Evolutionary conservation across 768 basidiomycete species (phyloP), one percentile per base, ranked within the genome.

Genomic region (Boletellus ananas): DNA sequence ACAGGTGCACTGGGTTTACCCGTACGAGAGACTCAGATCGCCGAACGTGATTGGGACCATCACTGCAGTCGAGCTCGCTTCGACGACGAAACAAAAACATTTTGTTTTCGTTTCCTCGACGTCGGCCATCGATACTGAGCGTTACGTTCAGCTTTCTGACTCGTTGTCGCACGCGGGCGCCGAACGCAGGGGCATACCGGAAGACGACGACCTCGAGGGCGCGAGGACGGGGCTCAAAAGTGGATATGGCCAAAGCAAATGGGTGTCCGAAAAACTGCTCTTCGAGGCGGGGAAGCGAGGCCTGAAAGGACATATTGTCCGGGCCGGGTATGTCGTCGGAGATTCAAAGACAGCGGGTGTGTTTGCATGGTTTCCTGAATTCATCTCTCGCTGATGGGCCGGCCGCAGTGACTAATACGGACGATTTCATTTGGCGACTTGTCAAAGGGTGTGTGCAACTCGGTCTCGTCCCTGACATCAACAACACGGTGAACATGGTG

Each of bases 391-490:
- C 39, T 54, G 38, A 50, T 29, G 21, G n/a, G n/a, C n/a, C 16
- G 29, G 41, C 25, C 12, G 39, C 56, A 92, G 94, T 97, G 4
- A 97, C 95, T 12, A 99, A 99, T 71, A 98, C 96, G 31, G 95
- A 99, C 59, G 96, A 99, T 66, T 99, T 99, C 70, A 82, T 99
- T 49, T 98, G 95, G 95, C 83, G 96, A 3, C 74, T 99, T 68
- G 90, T 96, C 64, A 98, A 98, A 68, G 96, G 96, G n/a, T 97
- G 94, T 63, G 78, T 97, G 34, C 96, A 99, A 65, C 84, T 98
- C n/a, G 95, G 94, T 1, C 79, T 92, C 35, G 85, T 93, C 3
- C 96, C 96, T 10, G 91, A 99, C 64, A 97, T 99, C 69, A 93
- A 96, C 75, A 99, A 99, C 70, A 87, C 91, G 1, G 79, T 99